Conservation (phyloP, 306 rosid genomes). For the Inga leiocalycina region DNA sequence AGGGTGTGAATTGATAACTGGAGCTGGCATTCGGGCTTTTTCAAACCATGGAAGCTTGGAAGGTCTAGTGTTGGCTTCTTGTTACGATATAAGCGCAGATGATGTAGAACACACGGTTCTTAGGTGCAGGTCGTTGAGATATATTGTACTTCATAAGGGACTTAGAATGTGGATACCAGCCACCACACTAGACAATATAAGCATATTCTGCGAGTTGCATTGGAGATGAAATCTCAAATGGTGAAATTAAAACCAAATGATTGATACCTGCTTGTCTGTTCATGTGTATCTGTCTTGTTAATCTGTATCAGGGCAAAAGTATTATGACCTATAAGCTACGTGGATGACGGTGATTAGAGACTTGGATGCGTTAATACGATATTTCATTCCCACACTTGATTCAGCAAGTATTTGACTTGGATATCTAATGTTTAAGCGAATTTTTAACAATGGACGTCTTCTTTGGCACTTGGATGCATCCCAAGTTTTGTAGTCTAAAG, state of each 20-base stretch:
- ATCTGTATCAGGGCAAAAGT: not conserved
- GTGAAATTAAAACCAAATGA: not conserved
- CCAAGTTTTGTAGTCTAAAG: not conserved
- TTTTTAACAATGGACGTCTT: not conserved
- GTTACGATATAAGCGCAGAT: slow-evolving; percentile 4
- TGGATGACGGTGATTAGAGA: not conserved
- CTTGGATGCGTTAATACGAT: not conserved
- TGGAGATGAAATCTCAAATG: slow-evolving; percentile 27
- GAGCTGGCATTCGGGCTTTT: slow-evolving; percentile 34
- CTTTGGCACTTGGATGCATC: not conserved
- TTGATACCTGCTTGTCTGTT: not conserved
- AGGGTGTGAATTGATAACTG: slow-evolving; percentile 33
- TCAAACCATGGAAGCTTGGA: slow-evolving; percentile 28
- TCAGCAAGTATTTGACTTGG: not conserved
- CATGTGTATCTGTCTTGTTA: not conserved
- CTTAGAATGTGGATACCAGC: slow-evolving; percentile 26
- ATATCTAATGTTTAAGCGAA: not conserved
- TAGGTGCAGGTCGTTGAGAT: slow-evolving; percentile 24
- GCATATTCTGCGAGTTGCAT: slow-evolving; percentile 20
- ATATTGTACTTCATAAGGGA: slow-evolving; percentile 28
- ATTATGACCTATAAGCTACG: not conserved
- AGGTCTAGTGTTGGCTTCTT: slow-evolving; percentile 13
- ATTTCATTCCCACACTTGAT: not conserved
- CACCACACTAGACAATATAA: slow-evolving; percentile 3
- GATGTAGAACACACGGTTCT: slow-evolving; percentile 11